Evolutionary conservation across 1,284 basidiomycete genomes (phyloP).

Genomic region (Porodaedalea pini): DNA sequence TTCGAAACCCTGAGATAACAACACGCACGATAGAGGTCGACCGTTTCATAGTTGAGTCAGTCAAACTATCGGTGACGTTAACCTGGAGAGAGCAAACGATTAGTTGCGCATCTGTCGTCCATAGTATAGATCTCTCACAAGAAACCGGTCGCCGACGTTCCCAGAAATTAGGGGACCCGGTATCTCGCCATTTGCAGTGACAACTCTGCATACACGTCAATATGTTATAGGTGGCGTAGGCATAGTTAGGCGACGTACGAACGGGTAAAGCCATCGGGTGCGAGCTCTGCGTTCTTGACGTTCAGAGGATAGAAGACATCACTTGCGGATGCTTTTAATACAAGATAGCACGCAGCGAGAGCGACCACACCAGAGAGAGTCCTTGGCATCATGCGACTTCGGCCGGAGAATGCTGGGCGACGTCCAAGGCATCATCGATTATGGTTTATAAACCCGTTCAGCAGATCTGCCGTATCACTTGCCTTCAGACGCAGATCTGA

Average conservation of each 20-base stretch:
- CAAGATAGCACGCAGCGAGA: no score
- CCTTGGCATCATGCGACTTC: no score
- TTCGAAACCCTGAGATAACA: not conserved
- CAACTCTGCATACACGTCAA: slow-evolving; percentile 15
- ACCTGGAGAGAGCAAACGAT: slow-evolving; percentile 15
- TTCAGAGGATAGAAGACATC: slow-evolving; percentile 22
- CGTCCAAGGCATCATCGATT: no score
- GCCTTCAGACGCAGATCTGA: no score
- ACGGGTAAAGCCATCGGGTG: slow-evolving; percentile 15
- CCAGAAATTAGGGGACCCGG: slow-evolving; percentile 31
- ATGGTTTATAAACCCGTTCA: no score
- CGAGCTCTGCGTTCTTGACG: slow-evolving; percentile 25
- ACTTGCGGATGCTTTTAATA: no score
- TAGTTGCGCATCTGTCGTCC: no score
- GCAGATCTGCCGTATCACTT: no score
- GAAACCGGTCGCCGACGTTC: slow-evolving; percentile 30
- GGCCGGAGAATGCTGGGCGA: no score
- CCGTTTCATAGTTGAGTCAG: slow-evolving; percentile 24
- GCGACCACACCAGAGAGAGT: no score
- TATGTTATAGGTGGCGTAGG: not conserved
- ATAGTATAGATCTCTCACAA: no score
- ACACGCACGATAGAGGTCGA: slow-evolving; percentile 28
- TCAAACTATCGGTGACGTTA: slow-evolving; percentile 25
- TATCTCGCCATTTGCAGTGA: slow-evolving; percentile 28
- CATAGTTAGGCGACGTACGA: slow-evolving; percentile 13